These are phyloP conservation scores for Penicillium canescens DNA, from an alignment of 495 filamentous ascomycete species.

Conservation along the genomic window DNA sequence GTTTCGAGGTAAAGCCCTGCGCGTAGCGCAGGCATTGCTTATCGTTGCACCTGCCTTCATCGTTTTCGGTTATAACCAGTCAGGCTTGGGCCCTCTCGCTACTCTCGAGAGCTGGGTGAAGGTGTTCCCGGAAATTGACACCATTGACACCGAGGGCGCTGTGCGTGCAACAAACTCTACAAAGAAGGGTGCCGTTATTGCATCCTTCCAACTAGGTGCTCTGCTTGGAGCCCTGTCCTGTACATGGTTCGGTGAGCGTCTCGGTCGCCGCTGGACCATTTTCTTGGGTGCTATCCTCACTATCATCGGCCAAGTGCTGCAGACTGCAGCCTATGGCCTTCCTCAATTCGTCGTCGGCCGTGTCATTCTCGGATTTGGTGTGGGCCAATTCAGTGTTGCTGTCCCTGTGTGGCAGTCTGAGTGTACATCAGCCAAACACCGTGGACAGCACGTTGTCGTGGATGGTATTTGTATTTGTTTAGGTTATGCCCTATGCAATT, in stretches of 20 bases:
- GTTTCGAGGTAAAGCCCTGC: slow-evolving; percentile 15
- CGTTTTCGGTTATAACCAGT: slow-evolving; percentile 35
- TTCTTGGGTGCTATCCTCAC: slow-evolving; percentile 50
- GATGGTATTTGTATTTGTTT: slow-evolving; percentile 53
- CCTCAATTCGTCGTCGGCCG: slow-evolving; percentile 41
- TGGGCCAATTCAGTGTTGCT: slow-evolving; percentile 44
- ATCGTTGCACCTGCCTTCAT: slow-evolving; percentile 39
- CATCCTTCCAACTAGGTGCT: slow-evolving; percentile 43
- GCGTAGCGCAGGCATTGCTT: slow-evolving; percentile 26
- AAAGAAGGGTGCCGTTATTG: slow-evolving; percentile 41
- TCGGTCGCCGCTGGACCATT: slow-evolving; percentile 58
- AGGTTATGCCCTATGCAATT: slow-evolving; percentile 40
- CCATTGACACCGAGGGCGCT: slow-evolving; percentile 27
- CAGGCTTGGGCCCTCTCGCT: slow-evolving; percentile 26
- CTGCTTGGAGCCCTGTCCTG: slow-evolving; percentile 42
- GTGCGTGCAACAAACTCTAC: slow-evolving; percentile 26
- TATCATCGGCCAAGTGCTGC: slow-evolving; percentile 53
- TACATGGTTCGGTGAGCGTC: slow-evolving; percentile 42
- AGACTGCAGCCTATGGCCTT: slow-evolving; percentile 45
- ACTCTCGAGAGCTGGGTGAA: slow-evolving; percentile 29
- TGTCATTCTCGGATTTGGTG: slow-evolving; percentile 43
- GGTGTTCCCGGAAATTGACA: slow-evolving; percentile 34
- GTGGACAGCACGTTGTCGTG: slow-evolving; percentile 37
- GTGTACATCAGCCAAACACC: slow-evolving; percentile 34
- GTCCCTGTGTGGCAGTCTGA: slow-evolving; percentile 54